Base-by-base conservation (phyloP, 371 early-diverging fungal genomes). In the Apophysomyces trapeziformis region DNA sequence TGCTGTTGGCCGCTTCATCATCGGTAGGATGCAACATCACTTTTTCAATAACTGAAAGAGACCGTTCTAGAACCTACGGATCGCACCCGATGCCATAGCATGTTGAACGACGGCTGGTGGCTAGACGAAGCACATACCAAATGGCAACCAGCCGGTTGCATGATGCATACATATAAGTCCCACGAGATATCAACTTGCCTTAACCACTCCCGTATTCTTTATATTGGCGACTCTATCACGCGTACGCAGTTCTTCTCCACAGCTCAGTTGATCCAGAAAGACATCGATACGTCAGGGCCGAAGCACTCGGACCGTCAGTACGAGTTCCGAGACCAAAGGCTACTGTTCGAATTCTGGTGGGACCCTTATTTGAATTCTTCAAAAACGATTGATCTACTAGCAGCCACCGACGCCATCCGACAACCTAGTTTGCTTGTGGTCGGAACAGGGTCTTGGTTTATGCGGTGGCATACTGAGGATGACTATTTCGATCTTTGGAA, bases 171-270 rank as follows among this genome's bases (percentile, higher is more conserved):
- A 7, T 90, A 90, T 69, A 70, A 68, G 39, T 58, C 66, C 1
- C 38, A 67, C 6, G 79, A 86, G 5, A 66, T 85, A 7, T 38
- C 61, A 2, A 61, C 57, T n/a, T 92, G 93, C 50, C 62, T 86
- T 5, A 66, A 62, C 12, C 72, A 71, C 44, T 69, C 80, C 1
- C 77, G 79, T 6, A 70, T 85, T 11, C 67, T 89, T 7, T 87
- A 90, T 72, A 76, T 89, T 50, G 91, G 91, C 58, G 90, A 91
- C 70, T 89, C 89, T 5, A 78, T 87, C 1, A 83, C 84, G 45
- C 84, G 92, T 43, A 75, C 84, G 43, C 83, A 88, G 57, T 92
- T 81, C 70, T 80, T 85, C 38, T 79, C 88, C 0, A 62, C 87
- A 32, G 80, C 79, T 8, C 67, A 76, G 7, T 64, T 80, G 8